Base-by-base conservation (phyloP, 495 filamentous ascomycete genomes). In the Echria macrotheca region DNA sequence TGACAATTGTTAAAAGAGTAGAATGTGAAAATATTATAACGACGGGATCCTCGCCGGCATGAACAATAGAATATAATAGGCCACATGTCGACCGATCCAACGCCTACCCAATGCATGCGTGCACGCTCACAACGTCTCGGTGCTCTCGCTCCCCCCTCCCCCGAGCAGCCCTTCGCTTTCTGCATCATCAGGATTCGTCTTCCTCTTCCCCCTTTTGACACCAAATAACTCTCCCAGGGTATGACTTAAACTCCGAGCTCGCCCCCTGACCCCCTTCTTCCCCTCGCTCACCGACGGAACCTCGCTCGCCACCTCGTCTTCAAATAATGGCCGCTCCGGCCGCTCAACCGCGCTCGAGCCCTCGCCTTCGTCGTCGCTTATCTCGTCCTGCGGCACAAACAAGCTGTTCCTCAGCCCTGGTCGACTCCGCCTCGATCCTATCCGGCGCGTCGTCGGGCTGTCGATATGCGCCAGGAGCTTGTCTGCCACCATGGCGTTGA, bases 201-300 rank as follows among this genome's bases (percentile, higher is more conserved):
- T 23, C 15, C 42, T 47, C 42, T 39, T 47, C 3, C 22, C 25
- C 25, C 36, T 42, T 28, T 33, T 47, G 15, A 55, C 53, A 6
- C 62, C 55, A 49, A 77, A 69, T 25, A 78, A 58, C 28, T 70
- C 68, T 14, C 73, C 69, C 2, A 79, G 48, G 10, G 74, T 73
- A 40, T 69, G 69, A 46, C 76, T 79, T 25, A 79, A 47, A 58
- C 73, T 79, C 45, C 76, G 63, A 22, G 75, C 68, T 22, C 72
- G 54, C 18, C 64, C 63, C 14, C 65, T 57, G 14, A 60, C 36
- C 26, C 49, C 54, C 33, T 52, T 58, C 6, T 50, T 45, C 2
- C 14, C 41, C 22, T 31, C 47, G 0, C 19, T 35, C 4, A 18
- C 44, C 17, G 17, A 4, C 18, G 14, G 22, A n/a, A n/a, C 43